phyloP scores from a whole-genome alignment of 2,329 filamentous ascomycete species.

The Colletotrichum siamense region DNA sequence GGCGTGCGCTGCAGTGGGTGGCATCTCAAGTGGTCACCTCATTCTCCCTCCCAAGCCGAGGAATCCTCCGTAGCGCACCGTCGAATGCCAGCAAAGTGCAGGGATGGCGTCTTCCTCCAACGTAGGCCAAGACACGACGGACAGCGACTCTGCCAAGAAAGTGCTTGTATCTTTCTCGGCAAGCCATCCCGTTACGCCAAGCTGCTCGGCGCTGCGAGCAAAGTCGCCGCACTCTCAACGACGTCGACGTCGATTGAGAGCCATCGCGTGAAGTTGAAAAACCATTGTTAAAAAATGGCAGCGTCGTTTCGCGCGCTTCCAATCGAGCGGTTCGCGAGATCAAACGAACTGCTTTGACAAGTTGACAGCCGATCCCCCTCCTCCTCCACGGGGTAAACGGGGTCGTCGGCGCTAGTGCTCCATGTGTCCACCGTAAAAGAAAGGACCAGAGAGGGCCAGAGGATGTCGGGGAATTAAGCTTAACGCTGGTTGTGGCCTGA shows the following conservation, averaged over 20 bases:
- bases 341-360: slow-evolving; percentile 14
- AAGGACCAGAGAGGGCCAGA: not conserved
- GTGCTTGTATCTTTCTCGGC: slow-evolving; percentile 20
- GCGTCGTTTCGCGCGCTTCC: not conserved
- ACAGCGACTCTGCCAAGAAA: slow-evolving; percentile 19
- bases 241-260: not conserved
- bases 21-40: not conserved
- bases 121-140: slow-evolving; percentile 17
- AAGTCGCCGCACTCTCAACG: slow-evolving; percentile 17
- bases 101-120: not conserved
- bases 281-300: not conserved
- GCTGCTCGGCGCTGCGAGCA: slow-evolving; percentile 20
- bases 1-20: not conserved
- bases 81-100: not conserved
- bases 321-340: slow-evolving; percentile 1
- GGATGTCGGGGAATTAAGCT: slow-evolving; percentile 18
- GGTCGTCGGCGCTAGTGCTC: not conserved
- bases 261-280: not conserved
- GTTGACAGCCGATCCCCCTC: not conserved
- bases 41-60: not conserved
- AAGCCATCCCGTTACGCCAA: slow-evolving; percentile 22
- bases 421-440: slow-evolving; percentile 7
- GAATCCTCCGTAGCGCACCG: not conserved
- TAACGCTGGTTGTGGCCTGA: slow-evolving; percentile 4
- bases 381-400: not conserved